These are phyloP conservation scores for Salix purpurea DNA, from an alignment of 345 rosid genomes.

Conservation along the genomic window DNA sequence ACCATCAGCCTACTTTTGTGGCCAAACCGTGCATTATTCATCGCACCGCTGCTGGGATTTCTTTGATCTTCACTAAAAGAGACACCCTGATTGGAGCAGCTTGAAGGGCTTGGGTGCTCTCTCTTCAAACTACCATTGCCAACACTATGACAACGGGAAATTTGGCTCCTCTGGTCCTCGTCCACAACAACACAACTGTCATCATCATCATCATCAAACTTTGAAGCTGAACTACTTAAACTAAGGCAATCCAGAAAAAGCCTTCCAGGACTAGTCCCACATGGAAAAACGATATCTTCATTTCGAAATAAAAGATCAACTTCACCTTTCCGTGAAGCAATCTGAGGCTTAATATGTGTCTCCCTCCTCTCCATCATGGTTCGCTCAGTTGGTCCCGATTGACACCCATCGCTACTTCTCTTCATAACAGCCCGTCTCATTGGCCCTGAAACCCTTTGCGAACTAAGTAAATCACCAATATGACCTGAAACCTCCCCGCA, in stretches of 20 bases:
- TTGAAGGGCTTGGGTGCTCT: constrained; percentile 25
- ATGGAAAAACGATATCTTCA: constrained; percentile 68
- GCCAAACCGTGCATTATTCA: constrained; percentile 36
- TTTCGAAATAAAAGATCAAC: constrained; percentile 35
- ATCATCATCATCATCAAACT: constrained; percentile 37
- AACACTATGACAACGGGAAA: constrained; percentile 40
- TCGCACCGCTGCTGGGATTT: constrained; percentile 17
- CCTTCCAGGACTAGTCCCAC: constrained; percentile 79
- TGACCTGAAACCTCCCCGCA: constrained; percentile 23
- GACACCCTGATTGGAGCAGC: constrained; percentile 18
- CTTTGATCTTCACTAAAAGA: constrained; percentile 34
- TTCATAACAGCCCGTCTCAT: constrained; percentile 51
- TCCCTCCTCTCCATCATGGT: constrained; percentile 22
- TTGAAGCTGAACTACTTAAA: constrained; percentile 61
- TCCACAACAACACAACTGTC: constrained; percentile 30
- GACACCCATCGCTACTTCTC: constrained; percentile 33
- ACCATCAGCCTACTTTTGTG: constrained; percentile 48
- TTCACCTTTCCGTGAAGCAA: constrained; percentile 44
- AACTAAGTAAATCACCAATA: constrained; percentile 19
- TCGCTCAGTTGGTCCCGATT: constrained; percentile 30
- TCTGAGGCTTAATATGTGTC: constrained; percentile 31
- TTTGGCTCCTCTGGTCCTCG: constrained; percentile 40
- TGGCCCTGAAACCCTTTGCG: constrained; percentile 31
- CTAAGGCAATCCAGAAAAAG: constrained; percentile 81
- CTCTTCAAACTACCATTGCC: constrained; percentile 33